These are phyloP conservation scores for Heterobasidion parviporum DNA, from an alignment of 1,284 basidiomycete genomes.

Conservation along the genomic window DNA sequence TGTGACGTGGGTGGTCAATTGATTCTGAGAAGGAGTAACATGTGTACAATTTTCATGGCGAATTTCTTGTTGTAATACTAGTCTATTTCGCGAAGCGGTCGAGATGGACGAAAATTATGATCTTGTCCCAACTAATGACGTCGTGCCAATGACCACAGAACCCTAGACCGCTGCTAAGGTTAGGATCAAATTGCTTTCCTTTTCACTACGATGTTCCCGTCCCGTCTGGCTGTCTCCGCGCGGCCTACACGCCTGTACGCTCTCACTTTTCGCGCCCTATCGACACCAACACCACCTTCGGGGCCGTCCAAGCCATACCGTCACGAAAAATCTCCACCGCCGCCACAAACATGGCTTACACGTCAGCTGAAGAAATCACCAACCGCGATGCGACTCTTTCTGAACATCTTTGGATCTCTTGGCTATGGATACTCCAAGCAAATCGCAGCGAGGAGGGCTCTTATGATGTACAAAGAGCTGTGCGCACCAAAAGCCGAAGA, in stretches of 20 bases:
- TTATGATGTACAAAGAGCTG: slow-evolving; percentile 49
- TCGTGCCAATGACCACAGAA: not conserved
- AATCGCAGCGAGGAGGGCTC: slow-evolving; percentile 48
- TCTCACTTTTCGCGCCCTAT: not conserved
- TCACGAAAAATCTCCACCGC: slow-evolving; percentile 13
- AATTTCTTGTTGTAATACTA: too few species aligned
- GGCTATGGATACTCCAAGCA: slow-evolving; percentile 60
- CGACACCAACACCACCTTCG: not conserved
- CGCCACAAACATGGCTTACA: slow-evolving; percentile 46
- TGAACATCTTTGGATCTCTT: slow-evolving; percentile 39
- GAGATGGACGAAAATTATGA: too few species aligned
- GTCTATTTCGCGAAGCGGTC: too few species aligned
- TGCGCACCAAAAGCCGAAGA: slow-evolving; percentile 53
- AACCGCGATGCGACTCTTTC: slow-evolving; percentile 37
- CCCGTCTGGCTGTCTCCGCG: not conserved
- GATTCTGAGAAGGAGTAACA: not conserved
- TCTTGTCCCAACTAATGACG: too few species aligned
- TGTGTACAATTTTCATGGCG: too few species aligned
- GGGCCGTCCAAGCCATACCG: slow-evolving; percentile 12
- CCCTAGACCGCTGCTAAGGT: not conserved
- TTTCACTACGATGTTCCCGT: not conserved
- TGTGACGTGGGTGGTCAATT: slow-evolving; percentile 11
- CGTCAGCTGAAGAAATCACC: slow-evolving; percentile 47
- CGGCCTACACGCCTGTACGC: not conserved
- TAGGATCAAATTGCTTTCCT: not conserved